Percentiles rank a stretch among this genome's conserved stretches.
Evolutionary conservation across 2,329 filamentous ascomycete species (phyloP).

Genomic region (Arachnopeziza araneosa): DNA sequence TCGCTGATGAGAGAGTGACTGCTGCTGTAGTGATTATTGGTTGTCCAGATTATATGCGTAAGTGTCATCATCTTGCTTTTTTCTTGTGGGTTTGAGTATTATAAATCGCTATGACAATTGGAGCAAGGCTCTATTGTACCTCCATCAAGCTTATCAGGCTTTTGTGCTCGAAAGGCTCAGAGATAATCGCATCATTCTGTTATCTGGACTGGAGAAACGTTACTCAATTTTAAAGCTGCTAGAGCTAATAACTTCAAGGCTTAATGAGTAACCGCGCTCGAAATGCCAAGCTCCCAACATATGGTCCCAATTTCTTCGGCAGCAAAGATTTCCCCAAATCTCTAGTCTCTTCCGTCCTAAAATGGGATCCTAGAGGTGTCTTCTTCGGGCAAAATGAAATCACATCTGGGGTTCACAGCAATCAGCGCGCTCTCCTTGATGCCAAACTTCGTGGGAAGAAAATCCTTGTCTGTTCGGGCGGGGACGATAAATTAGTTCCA

Average conservation of each 20-base stretch:
- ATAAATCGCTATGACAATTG: neutral
- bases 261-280: slow-evolving; percentile 75
- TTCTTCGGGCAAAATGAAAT: slow-evolving; percentile 52
- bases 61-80: slow-evolving; percentile 20
- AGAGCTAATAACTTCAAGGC: slow-evolving; percentile 14
- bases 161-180: no score
- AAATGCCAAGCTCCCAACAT: slow-evolving; percentile 57
- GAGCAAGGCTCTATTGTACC: no score
- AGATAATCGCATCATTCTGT: neutral
- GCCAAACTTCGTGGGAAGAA: slow-evolving; percentile 53
- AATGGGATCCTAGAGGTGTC: slow-evolving; percentile 70
- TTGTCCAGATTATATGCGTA: slow-evolving; percentile 78
- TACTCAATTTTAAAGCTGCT: neutral
- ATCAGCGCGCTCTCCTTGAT: slow-evolving; percentile 42
- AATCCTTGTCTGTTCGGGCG: slow-evolving; percentile 60
- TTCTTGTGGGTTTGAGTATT: neutral
- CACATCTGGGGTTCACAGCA: slow-evolving; percentile 21
- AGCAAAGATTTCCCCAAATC: slow-evolving; percentile 69
- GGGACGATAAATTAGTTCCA: slow-evolving; percentile 66
- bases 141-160: no score
- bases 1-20: slow-evolving; percentile 73
- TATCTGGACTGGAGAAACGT: neutral
- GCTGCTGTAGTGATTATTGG: slow-evolving; percentile 78
- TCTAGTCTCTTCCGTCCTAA: slow-evolving; percentile 57
- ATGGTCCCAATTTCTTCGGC: slow-evolving; percentile 63